Evolutionary conservation across 208 protist species (phyloP).

Genomic region (Crithidia bombi): DNA sequence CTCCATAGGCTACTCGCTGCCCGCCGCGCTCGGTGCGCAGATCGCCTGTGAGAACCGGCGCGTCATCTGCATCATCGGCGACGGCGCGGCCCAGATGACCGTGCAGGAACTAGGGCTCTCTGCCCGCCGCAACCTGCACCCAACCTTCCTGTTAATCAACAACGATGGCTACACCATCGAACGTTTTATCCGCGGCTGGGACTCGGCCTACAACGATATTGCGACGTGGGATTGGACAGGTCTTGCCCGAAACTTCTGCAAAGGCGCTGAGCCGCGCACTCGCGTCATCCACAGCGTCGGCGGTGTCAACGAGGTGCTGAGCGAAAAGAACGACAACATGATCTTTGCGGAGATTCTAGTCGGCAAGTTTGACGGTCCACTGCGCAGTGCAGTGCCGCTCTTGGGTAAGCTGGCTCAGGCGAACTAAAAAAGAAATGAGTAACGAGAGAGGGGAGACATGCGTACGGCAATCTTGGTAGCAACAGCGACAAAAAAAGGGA

Average conservation of each 20-base stretch:
- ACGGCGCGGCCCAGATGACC: conserved; percentile 67
- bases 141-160: conserved; percentile 48
- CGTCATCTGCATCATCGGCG: conserved; percentile 52
- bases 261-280: conserved; percentile 22
- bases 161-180: conserved; percentile 68
- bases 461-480: neutral
- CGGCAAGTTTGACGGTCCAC: conserved; percentile 52
- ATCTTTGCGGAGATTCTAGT: conserved; percentile 40
- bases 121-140: conserved; percentile 27
- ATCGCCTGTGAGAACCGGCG: conserved; percentile 48
- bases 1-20: conserved; percentile 62
- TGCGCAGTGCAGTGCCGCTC: conserved; percentile 42
- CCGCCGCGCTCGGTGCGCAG: conserved; percentile 54
- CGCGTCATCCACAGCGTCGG: conserved; percentile 35
- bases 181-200: conserved; percentile 49
- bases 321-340: conserved; percentile 37
- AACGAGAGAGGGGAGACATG: neutral
- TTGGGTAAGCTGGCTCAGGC: conserved; percentile 17
- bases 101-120: conserved; percentile 53
- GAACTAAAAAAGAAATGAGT: conserved; percentile 5
- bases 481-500: neutral
- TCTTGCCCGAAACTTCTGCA: conserved; percentile 31
- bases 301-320: conserved; percentile 28
- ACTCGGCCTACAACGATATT: conserved; percentile 59
- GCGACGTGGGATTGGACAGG: conserved; percentile 46